Base-by-base conservation (phyloP, 176 grass and related monocot species). In the Aegilops tauschii region DNA sequence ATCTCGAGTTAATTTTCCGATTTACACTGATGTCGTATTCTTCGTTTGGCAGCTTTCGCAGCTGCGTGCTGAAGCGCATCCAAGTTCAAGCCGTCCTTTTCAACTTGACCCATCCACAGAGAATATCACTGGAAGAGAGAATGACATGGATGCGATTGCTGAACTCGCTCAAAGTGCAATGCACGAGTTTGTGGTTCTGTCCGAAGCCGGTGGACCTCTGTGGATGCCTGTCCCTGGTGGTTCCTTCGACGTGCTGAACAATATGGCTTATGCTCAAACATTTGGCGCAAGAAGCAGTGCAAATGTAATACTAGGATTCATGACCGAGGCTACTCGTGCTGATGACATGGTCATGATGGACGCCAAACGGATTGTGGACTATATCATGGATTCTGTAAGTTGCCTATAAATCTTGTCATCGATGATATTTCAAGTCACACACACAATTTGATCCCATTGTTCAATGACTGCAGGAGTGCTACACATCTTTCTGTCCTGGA, bases 361-460 rank as follows among this genome's bases (percentile, higher is more conserved):
- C 2, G 1, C 74, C 40, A 87, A 54, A 14, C 64, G 17, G 8
- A 23, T 96, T 11, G 78, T 91, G 23, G 82, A 74, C 7, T 73
- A 61, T 6, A 73, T 96, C 35, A 94, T 96, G 89, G 83, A 92
- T 59, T 3, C 49, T 37, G 94, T 96, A 52, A 87, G 91, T 87
- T 61, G 35, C 16, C 23, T 40, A 69, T 45, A 32, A 1, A 77
- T 77, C 17, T 7, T 79, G 58, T 8, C n/a, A 69, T 4, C 12
- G 30, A 28, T 84, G 23, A 56, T 12, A 69, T 74, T 32, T 82
- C 17, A 82, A 50, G 12, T 21, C 76, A 31, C 54, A 20, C 54
- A 21, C 54, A 58, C 25, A 79, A 49, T 91, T 14, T 85, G 76
- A 77, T 82, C n/a, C 17, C 5, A 18, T 39, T 81, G 37, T 58